Base-by-base conservation (phyloP, 768 basidiomycete species). In the Phanerodontia chrysosporium region DNA sequence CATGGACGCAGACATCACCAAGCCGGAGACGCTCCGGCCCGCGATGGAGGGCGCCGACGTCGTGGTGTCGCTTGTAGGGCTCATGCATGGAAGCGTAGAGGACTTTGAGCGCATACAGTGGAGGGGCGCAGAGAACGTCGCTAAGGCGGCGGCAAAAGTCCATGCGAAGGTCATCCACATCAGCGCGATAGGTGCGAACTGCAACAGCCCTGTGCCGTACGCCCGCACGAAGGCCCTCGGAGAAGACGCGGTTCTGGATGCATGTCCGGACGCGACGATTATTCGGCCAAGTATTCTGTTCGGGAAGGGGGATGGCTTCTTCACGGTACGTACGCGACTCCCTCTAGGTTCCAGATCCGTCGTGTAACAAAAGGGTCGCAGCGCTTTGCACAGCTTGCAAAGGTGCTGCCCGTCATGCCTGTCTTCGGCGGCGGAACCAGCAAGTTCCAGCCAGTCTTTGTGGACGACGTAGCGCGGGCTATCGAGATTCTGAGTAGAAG, bases 291-390 rank as follows among this genome's bases (percentile, higher is more conserved):
- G 86, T 60, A 72, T 91, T 28, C 79, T 91, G 2, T 91, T 90
- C 70, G 90, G 89, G 2, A 87, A 85, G 0, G 87, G 85, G 6
- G 89, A 90, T 64, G 80, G 83, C 18, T 87, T 91, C 72, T 91
- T 91, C 69, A 83, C 80, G 59, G 89, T 89, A 55, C 55, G 83
- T 61, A 5, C 24, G 18, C 61, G 4, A 18, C 29, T 5, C 35
- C 9, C 30, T 16, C 28, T 32, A 29, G n/a, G 28, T 51, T n/a
- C 18, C 27, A 16, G 29, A 2, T 10, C 30, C 49, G 28, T 21
- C 28, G 46, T 32, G 8, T 51, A n/a, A 51, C 29, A 29, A 42
- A 51, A 13, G 51, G 54, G 21, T 25, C 30, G 14, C 62, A 89
- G 87, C 76, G 84, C 45, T 89, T 91, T 65, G 83, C 84, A 29